phyloP scores from a whole-genome alignment of 306 rosid genomes.

The Acacia crassicarpa region DNA sequence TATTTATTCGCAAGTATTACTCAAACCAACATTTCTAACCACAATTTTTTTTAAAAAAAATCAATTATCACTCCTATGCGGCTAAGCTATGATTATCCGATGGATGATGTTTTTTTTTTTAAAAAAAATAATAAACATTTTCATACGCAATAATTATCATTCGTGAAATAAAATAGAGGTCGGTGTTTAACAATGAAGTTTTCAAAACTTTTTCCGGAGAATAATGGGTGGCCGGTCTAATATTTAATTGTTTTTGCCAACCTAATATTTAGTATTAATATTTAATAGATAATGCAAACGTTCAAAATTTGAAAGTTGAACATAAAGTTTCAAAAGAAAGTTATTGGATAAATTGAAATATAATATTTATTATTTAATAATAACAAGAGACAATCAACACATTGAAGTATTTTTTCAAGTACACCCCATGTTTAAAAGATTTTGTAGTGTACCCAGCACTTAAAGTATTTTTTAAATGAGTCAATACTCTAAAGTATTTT shows the following conservation, averaged over 20 bases:
- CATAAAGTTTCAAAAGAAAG: not conserved
- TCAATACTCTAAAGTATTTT: too few relatives aligned
- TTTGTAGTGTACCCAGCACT: too few relatives aligned
- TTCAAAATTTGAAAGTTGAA: not conserved
- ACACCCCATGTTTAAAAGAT: too few relatives aligned
- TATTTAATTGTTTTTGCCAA: not conserved
- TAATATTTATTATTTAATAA: too few relatives aligned
- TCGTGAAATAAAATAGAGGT: not conserved
- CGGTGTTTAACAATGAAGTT: not conserved
- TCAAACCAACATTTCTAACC: not conserved
- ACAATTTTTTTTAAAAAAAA: not conserved
- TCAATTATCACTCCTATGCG: not conserved
- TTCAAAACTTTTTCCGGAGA: not conserved
- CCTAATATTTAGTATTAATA: not conserved
- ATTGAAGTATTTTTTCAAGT: too few relatives aligned
- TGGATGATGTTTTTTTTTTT: too few relatives aligned
- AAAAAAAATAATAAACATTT: too few relatives aligned
- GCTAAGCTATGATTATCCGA: too few relatives aligned
- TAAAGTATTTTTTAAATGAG: fast-evolving
- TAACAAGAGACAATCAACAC: too few relatives aligned
- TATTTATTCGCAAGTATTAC: not conserved
- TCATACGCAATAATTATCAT: not conserved
- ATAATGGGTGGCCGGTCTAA: not conserved
- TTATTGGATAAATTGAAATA: too few relatives aligned
- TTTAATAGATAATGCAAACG: not conserved